Conservation (phyloP, 495 filamentous ascomycete species). For the Hypoxylon subgilvum region DNA sequence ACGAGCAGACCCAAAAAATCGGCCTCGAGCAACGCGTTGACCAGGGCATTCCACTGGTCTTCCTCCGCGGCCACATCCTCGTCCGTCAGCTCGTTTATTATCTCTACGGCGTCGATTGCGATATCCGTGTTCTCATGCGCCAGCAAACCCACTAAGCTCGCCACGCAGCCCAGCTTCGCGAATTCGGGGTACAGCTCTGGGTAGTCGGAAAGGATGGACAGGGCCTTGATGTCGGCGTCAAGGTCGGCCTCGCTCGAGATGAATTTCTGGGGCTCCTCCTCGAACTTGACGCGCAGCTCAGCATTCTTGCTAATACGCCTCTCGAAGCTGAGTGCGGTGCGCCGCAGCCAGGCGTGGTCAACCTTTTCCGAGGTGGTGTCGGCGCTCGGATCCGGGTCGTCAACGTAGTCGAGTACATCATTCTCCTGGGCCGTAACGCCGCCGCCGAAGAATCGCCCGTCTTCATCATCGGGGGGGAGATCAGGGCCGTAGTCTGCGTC, state of each 20-base stretch:
- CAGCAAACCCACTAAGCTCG: conserved; percentile 76
- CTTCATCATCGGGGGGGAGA: conserved; percentile 76
- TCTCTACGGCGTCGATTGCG: conserved; percentile 88
- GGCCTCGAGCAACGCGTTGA: conserved; percentile 80
- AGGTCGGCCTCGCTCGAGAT: conserved; percentile 81
- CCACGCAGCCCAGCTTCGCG: conserved; percentile 75
- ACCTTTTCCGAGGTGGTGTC: conserved; percentile 71
- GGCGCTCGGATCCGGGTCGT: conserved; percentile 66
- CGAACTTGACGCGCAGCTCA: conserved; percentile 88
- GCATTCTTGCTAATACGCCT: conserved; percentile 90
- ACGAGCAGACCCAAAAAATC: conserved; percentile 83
- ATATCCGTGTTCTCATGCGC: conserved; percentile 98
- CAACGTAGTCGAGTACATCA: conserved; percentile 89
- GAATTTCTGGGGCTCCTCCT: conserved; percentile 81
- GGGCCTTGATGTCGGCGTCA: conserved; percentile 84
- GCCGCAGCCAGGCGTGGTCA: conserved; percentile 81
- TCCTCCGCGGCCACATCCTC: conserved; percentile 88
- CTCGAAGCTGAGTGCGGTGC: conserved; percentile 83
- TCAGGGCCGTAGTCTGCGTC: conserved; percentile 70
- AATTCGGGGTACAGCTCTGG: conserved; percentile 86
- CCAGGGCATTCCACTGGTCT: conserved; percentile 80
- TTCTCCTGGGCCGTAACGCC: conserved; percentile 81
- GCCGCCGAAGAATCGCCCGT: conserved; percentile 93
- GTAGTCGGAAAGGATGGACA: conserved; percentile 88
- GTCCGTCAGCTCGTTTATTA: conserved; percentile 90